Base-by-base conservation (phyloP, 176 grass and related monocot genomes). In the Zea mays region DNA sequence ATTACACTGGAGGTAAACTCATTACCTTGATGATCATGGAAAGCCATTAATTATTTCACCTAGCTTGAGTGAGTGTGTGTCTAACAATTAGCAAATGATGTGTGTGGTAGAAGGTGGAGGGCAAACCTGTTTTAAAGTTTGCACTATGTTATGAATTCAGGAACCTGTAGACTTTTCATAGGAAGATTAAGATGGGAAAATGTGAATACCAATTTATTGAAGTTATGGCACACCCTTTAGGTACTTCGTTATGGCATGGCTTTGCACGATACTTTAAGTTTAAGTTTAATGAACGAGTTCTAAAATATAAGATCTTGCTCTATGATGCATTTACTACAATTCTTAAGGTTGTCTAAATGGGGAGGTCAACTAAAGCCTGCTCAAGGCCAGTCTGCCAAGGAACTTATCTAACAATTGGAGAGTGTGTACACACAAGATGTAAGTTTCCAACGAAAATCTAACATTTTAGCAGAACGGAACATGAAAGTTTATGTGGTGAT, bases 161-260 rank as follows among this genome's bases (percentile, higher is more conserved):
- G 79, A 99, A 99, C 76, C 79, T 99, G 64, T 89, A 94, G 82
- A 99, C 92, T 64, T 69, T 99, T 73, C 90, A 95, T 79, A 90
- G 89, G 67, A 99, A 93, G 78, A 88, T 94, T 85, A 98, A 94
- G 72, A 98, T 85, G 60, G 87, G 96, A 71, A 98, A 90, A 86
- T 93, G 93, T 33, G 96, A 98, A 58, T 98, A 98, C 71, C 89
- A 98, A 41, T 98, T 90, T 47, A 67, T 98, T 77, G 96, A 98
- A 98, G 89, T 98, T 79, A 98, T 98, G 96, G 96, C 96, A 7
- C 95, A 92, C 39, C 96, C 96, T 81, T 90, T 92, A 92, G 96
- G 96, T 98, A 93, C 39, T 45, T 34, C 8, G 56, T 50, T 69
- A 11, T 71, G 27, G 33, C 16, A 76, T n/a, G 58, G 13, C 48